phyloP scores from a whole-genome alignment of 257 asterid species.

The Solanum rostratum region DNA sequence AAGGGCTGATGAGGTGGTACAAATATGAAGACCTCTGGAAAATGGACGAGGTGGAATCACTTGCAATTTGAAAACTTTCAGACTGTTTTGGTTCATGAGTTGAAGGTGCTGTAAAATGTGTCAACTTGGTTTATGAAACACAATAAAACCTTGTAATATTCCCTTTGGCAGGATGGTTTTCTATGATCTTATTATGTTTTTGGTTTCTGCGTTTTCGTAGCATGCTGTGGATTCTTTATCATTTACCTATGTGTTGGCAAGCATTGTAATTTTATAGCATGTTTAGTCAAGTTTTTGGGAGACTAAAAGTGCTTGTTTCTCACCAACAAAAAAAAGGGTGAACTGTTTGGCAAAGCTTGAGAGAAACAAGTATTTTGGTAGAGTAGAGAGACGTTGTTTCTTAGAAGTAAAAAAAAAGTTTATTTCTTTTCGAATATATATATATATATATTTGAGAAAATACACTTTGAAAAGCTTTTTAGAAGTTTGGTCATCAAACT shows the following conservation, averaged over 20 bases:
- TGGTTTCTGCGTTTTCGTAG: not conserved
- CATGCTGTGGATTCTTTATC: not conserved
- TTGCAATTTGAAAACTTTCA: conserved; percentile 28
- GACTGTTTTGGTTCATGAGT: not conserved
- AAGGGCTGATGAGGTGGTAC: conserved; percentile 74
- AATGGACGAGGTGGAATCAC: conserved; percentile 63
- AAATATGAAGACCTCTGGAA: conserved; percentile 74
- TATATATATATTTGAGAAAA: too few relatives aligned
- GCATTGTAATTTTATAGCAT: too few relatives aligned
- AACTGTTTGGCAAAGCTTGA: too few relatives aligned
- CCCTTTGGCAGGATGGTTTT: not conserved
- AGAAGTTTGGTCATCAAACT: too few relatives aligned
- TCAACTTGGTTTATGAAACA: not conserved
- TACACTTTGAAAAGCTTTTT: too few relatives aligned
- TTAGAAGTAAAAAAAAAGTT: too few relatives aligned
- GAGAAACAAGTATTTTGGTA: too few relatives aligned
- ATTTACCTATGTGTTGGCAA: not conserved
- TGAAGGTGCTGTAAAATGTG: not conserved
- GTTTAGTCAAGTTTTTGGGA: too few relatives aligned
- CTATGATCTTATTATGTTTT: not conserved
- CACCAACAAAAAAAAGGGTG: too few relatives aligned
- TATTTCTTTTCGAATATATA: too few relatives aligned
- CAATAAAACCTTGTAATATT: not conserved
- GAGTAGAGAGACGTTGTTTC: too few relatives aligned
- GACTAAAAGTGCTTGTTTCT: too few relatives aligned